Conservation (phyloP, 768 basidiomycete species). For the Punctularia strigosozonata region DNA sequence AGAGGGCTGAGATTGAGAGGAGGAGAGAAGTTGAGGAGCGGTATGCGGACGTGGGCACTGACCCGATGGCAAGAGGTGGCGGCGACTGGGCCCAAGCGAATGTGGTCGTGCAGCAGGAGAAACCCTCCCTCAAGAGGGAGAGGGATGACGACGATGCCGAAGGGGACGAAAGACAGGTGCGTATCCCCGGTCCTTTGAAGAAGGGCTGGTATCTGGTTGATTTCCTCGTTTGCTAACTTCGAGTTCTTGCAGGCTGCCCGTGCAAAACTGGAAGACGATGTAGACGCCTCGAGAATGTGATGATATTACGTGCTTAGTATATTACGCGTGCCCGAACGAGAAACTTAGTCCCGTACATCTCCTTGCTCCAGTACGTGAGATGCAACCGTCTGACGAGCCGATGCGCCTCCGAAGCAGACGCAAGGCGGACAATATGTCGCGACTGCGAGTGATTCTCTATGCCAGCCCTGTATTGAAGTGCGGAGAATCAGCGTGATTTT, state of each 20-base stretch:
- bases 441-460: constrained; percentile 28
- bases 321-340: constrained; percentile 36
- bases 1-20: constrained; percentile 60
- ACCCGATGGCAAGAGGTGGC: constrained; percentile 73
- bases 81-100: constrained; percentile 76
- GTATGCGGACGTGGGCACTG: constrained; percentile 72
- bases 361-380: constrained; percentile 35
- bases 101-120: constrained; percentile 18
- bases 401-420: constrained; percentile 54
- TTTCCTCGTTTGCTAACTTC: no score
- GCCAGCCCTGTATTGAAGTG: constrained; percentile 14
- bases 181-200: constrained; percentile 48
- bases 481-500: constrained; percentile 1
- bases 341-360: constrained; percentile 24
- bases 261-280: constrained; percentile 73
- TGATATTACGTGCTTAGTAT: constrained; percentile 28
- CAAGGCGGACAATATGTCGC: constrained; percentile 43
- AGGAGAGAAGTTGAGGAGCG: constrained; percentile 78
- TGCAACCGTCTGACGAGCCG: constrained; percentile 53
- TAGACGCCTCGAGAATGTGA: constrained; percentile 43
- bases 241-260: no score
- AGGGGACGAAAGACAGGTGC: no score
- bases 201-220: constrained; percentile 68
- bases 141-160: no score
- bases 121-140: no score